These are phyloP conservation scores for Isabelozyma gotoi DNA, from an alignment of 805 yeast species.

Conservation along the genomic window DNA sequence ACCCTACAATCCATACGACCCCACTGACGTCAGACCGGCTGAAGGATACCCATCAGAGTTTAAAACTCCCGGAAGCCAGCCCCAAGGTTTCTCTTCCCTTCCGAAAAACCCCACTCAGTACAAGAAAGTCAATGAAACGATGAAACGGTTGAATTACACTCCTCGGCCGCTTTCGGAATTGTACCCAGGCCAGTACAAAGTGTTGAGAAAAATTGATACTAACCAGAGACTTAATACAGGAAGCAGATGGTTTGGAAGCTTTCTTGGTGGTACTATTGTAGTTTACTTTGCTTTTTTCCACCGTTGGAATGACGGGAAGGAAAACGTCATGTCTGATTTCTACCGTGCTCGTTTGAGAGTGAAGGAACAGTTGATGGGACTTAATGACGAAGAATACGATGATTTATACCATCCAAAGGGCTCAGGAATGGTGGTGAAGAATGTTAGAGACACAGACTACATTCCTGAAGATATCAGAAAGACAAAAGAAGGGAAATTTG, in stretches of 20 bases:
- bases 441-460: conserved; percentile 43
- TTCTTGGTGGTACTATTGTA: conserved; percentile 48
- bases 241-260: conserved; percentile 53
- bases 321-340: conserved; percentile 68
- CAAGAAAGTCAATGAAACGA: conserved; percentile 66
- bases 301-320: conserved; percentile 84
- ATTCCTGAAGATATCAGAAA: conserved; percentile 40
- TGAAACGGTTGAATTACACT: conserved; percentile 70
- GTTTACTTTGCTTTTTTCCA: conserved; percentile 68
- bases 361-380: conserved; percentile 55
- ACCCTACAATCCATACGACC: conserved; percentile 85
- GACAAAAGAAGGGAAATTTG: conserved; percentile 47
- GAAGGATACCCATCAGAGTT: conserved; percentile 86
- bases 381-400: conserved; percentile 58
- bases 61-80: conserved; percentile 60
- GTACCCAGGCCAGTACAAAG: conserved; percentile 79
- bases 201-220: conserved; percentile 57
- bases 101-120: conserved; percentile 70
- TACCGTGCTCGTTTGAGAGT: conserved; percentile 59
- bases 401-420: conserved; percentile 56
- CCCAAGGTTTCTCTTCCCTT: conserved; percentile 52
- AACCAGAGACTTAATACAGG: conserved; percentile 58
- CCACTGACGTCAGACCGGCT: conserved; percentile 72
- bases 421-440: conserved; percentile 38
- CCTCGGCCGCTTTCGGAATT: conserved; percentile 74